Conservation (phyloP, 2,329 filamentous ascomycete genomes). For the Sphaerostilbella broomeana region DNA sequence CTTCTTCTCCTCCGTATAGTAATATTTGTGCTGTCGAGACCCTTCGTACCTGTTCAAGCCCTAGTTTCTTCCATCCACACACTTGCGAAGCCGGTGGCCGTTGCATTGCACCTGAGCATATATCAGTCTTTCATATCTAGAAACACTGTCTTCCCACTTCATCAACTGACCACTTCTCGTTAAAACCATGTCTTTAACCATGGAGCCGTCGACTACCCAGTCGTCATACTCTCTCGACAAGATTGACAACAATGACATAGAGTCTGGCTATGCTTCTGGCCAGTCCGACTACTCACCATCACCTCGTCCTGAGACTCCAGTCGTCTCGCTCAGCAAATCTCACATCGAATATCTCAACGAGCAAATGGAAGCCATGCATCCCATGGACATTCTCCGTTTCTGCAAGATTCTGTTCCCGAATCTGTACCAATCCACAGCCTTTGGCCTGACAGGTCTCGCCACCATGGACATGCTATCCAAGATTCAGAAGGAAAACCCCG, state of each 20-base stretch:
- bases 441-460: conserved; percentile 72
- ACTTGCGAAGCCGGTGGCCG: neutral
- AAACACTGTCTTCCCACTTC: neutral
- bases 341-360: conserved; percentile 88
- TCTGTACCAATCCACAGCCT: conserved; percentile 81
- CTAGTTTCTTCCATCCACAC: neutral
- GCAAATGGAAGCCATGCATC: conserved; percentile 80
- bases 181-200: conserved; percentile 28
- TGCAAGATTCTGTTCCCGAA: conserved; percentile 84
- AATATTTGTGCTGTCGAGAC: no score
- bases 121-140: neutral
- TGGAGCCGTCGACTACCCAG: conserved; percentile 34
- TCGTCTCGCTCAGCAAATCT: conserved; percentile 77
- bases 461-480: conserved; percentile 82
- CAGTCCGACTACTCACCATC: conserved; percentile 35
- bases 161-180: neutral
- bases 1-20: no score
- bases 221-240: conserved; percentile 35
- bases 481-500: conserved; percentile 57
- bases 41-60: neutral
- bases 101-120: neutral
- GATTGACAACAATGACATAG: conserved; percentile 42
- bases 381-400: conserved; percentile 88
- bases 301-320: conserved; percentile 41
- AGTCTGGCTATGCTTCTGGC: conserved; percentile 79